Conservation (phyloP, 2,329 filamentous ascomycete species). For the Ophiostoma sp. region DNA sequence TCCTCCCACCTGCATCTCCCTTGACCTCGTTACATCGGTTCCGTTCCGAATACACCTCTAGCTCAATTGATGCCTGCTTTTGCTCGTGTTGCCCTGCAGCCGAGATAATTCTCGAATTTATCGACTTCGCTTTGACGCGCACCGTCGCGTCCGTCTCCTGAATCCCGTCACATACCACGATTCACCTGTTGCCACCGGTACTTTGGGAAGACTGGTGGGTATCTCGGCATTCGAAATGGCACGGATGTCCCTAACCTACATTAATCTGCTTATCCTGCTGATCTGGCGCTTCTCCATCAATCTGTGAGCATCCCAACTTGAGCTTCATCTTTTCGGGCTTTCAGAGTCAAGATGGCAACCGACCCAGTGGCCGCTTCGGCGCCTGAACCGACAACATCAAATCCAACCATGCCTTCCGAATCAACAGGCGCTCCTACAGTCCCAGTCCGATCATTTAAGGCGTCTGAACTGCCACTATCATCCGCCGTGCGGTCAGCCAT, state of each 20-base stretch:
- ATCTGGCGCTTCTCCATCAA: not conserved
- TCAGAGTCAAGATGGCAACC: not conserved
- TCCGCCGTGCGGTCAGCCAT: slow-evolving; percentile 69
- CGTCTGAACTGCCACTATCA: slow-evolving; percentile 68
- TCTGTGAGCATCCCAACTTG: not conserved
- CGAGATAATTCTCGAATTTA: not conserved
- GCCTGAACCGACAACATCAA: not conserved
- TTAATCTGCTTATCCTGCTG: not conserved
- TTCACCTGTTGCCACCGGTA: not conserved
- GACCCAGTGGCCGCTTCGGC: not conserved
- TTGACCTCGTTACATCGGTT: not conserved
- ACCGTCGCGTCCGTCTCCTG: slow-evolving; percentile 13
- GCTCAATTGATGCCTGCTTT: not conserved
- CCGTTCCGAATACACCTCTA: not conserved
- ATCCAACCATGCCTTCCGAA: not conserved
- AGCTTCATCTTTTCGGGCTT: not conserved
- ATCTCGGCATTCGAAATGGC: not conserved
- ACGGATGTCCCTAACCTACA: not conserved
- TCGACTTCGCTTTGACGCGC: slow-evolving; percentile 3
- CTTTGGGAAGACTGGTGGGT: not conserved
- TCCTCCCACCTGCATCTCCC: not conserved
- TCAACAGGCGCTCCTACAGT: not conserved
- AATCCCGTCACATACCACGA: not conserved
- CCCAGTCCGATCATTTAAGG: slow-evolving; percentile 47
- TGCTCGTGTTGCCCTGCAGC: not conserved